Percentiles rank a stretch among this genome's conserved stretches.
Evolutionary conservation across 192 early-diverging fungal species (phyloP).

Genomic region (Podila epigama): DNA sequence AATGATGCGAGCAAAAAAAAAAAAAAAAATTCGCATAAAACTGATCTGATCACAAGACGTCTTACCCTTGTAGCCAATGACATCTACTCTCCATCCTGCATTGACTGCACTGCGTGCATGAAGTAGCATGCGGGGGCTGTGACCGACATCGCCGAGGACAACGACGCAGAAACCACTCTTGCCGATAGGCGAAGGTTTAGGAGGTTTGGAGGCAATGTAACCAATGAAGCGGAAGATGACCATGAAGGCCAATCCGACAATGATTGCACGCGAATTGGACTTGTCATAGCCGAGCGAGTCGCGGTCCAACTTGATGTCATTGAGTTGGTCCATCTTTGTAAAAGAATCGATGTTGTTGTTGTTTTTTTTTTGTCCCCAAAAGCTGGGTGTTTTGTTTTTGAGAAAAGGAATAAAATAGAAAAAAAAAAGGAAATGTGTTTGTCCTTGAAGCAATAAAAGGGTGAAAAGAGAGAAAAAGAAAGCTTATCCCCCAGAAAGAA

Average conservation of each 20-base stretch:
- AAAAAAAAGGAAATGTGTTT: not conserved
- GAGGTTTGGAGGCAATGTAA: conserved; percentile 32
- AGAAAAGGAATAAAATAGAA: not conserved
- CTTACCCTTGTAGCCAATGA: conserved; percentile 84
- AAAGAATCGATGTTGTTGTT: too few species aligned
- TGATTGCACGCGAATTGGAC: conserved; percentile 45
- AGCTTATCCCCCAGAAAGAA: not conserved
- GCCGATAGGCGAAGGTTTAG: conserved; percentile 28
- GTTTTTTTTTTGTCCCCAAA: not conserved
- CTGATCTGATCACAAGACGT: not conserved
- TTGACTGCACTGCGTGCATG: conserved; percentile 83
- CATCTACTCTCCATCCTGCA: conserved; percentile 73
- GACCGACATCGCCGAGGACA: conserved; percentile 85
- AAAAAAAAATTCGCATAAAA: not conserved
- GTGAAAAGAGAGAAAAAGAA: not conserved
- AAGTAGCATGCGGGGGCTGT: conserved; percentile 91
- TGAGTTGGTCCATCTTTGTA: conserved; percentile 2
- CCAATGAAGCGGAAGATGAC: conserved; percentile 49
- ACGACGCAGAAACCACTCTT: conserved; percentile 53
- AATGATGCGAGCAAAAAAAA: not conserved
- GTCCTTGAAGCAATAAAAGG: too few species aligned
- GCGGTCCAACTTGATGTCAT: conserved; percentile 24
- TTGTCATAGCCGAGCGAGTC: conserved; percentile 40
- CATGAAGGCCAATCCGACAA: conserved; percentile 44
- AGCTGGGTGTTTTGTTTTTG: not conserved